Conservation (phyloP, 371 early-diverging fungal genomes). For the Rhizomucor miehei region DNA sequence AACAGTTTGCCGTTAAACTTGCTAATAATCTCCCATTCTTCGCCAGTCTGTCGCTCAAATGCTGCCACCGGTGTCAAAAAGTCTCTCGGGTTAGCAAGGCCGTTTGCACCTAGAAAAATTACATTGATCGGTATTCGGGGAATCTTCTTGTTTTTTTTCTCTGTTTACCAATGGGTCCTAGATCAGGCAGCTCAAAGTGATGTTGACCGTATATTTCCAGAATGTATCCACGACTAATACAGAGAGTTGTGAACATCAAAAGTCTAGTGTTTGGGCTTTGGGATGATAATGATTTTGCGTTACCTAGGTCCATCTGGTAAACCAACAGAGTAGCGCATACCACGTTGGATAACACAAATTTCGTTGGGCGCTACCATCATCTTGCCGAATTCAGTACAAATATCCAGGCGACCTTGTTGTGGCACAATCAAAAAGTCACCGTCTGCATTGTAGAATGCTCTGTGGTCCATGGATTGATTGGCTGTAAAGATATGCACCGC, state of each 20-base stretch:
- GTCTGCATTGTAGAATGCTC: constrained; percentile 87
- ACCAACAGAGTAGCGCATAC: constrained; percentile 81
- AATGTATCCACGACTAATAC: constrained; percentile 79
- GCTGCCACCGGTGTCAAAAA: constrained; percentile 86
- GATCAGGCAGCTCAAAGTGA: constrained; percentile 93
- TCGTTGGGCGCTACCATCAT: constrained; percentile 86
- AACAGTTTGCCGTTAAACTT: constrained; percentile 87
- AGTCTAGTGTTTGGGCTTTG: background rate
- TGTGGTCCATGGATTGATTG: constrained; percentile 71
- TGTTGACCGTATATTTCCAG: constrained; percentile 82
- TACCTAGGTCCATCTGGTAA: constrained; percentile 81
- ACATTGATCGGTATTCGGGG: too few relatives aligned
- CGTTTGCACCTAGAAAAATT: constrained; percentile 69
- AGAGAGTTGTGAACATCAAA: background rate
- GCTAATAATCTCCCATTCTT: constrained; percentile 64
- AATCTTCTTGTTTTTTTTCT: too few relatives aligned
- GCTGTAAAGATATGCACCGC: constrained; percentile 85
- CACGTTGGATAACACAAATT: constrained; percentile 91
- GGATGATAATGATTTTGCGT: too few relatives aligned
- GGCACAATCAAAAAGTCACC: constrained; percentile 95
- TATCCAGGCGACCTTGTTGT: constrained; percentile 87
- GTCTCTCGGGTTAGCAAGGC: constrained; percentile 93
- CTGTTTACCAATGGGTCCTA: constrained; percentile 88
- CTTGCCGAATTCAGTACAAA: constrained; percentile 91
- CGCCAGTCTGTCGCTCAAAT: constrained; percentile 64